These are phyloP conservation scores for Colletotrichum endophyticum DNA, from an alignment of 2,329 filamentous ascomycete genomes.

Conservation along the genomic window DNA sequence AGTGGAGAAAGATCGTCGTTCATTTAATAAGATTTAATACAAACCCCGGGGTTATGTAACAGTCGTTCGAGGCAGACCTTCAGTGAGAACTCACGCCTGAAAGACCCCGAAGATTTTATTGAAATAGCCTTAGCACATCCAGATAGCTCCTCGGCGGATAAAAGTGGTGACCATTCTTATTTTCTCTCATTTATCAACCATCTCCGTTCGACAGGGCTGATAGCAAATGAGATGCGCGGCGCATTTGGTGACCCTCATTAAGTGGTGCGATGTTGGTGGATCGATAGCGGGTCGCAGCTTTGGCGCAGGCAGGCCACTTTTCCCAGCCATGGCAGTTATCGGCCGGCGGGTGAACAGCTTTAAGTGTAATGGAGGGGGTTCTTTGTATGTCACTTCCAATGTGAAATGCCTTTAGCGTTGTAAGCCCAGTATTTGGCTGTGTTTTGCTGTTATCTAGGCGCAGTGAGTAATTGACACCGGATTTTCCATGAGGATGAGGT, in stretches of 20 bases:
- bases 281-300: neutral
- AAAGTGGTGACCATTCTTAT: neutral
- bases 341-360: neutral
- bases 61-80: neutral
- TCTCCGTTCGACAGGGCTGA: neutral
- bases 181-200: neutral
- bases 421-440: neutral
- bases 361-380: neutral
- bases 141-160: neutral
- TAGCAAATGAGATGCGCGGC: neutral
- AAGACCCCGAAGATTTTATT: neutral
- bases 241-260: neutral
- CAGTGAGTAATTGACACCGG: neutral
- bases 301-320: neutral
- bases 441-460: neutral
- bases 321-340: neutral
- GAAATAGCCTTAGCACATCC: neutral
- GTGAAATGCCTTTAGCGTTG: neutral
- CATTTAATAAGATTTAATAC: neutral
- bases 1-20: neutral
- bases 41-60: neutral
- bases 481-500: neutral
- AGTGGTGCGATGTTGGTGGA: neutral
- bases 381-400: neutral
- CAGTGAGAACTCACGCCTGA: neutral